Evolutionary conservation across 768 basidiomycete genomes (phyloP), one percentile per base, ranked within the genome.

Genomic region (Lactarius hengduanensis): DNA sequence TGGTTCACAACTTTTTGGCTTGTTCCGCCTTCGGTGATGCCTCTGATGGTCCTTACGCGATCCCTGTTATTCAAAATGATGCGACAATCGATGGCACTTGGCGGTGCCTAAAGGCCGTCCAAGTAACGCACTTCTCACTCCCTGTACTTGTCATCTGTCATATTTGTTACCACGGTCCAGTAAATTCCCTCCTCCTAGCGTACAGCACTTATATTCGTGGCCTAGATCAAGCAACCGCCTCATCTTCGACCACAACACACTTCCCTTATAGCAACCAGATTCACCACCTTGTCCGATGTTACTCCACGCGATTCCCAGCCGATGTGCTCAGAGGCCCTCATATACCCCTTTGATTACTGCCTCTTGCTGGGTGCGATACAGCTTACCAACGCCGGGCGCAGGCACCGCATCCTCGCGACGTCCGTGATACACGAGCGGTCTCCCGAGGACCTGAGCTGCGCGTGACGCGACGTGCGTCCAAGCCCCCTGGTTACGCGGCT

Each of bases 401-500:
- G 91, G 90, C 36, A 94, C 78, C 20, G 90, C 84, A 71, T 86
- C 88, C 77, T 87, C 86, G 68, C 77, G 81, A 72, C 94, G 79
- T 3, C 94, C 92, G n/a, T 78, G 73, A 74, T 88, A 94, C 65
- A 67, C 73, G 57, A 91, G 72, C 30, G 61, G 62, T 40, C 34
- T 38, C 41, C 45, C 54, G 20, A 63, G 53, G 20, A 67, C 43
- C 32, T 54, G 57, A 56, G 41, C 58, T 5, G 28, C 38, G 34
- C 93, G 79, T 1, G 79, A 79, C 43, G 74, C 75, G 53, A 92
- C 89, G 77, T 92, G 89, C 15, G 78, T 74, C 80, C 82, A 95
- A 2, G 89, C 85, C 2, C 94, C 94, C 75, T 96, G 94, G 73
- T 97, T 96, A 73, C 80, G 84, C 3, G 94, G 88, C 73, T 96